A percentile compares a stretch with the other conserved stretches of the same genome.
Evolutionary conservation across 176 grass and related monocot species (phyloP).

Genomic region (Musa schizocarpa): DNA sequence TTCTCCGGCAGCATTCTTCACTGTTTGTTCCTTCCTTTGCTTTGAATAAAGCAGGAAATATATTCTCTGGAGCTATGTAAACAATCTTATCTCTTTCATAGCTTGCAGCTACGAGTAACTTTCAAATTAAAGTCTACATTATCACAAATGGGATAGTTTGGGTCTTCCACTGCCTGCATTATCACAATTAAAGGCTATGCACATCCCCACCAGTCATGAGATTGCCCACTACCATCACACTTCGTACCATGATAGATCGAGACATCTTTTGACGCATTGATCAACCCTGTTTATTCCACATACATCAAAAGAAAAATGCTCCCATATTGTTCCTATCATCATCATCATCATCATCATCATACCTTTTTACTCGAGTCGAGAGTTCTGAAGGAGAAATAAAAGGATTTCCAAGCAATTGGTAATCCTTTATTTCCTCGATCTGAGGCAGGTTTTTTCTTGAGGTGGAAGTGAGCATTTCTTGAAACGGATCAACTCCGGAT

Average conservation of each 20-base stretch:
- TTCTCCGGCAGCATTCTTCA: background rate
- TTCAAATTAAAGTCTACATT: background rate
- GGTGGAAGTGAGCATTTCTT: no score
- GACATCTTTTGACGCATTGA: no score
- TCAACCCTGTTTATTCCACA: no score
- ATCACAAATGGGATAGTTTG: background rate
- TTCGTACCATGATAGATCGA: background rate
- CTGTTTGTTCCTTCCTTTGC: background rate
- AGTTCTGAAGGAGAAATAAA: no score
- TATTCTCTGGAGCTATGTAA: background rate
- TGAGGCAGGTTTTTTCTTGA: no score
- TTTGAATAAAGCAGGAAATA: background rate
- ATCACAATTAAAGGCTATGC: background rate
- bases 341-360: no score
- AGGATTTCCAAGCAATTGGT: no score
- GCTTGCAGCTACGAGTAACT: background rate
- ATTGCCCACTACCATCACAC: background rate
- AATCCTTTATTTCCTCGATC: no score
- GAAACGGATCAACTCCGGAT: no score
- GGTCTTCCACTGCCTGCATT: background rate
- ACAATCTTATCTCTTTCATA: background rate
- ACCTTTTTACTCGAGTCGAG: no score
- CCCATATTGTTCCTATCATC: background rate
- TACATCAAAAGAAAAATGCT: no score
- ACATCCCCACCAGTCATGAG: background rate